Base-by-base conservation (phyloP, 805 yeast genomes). In the Candida montana region DNA sequence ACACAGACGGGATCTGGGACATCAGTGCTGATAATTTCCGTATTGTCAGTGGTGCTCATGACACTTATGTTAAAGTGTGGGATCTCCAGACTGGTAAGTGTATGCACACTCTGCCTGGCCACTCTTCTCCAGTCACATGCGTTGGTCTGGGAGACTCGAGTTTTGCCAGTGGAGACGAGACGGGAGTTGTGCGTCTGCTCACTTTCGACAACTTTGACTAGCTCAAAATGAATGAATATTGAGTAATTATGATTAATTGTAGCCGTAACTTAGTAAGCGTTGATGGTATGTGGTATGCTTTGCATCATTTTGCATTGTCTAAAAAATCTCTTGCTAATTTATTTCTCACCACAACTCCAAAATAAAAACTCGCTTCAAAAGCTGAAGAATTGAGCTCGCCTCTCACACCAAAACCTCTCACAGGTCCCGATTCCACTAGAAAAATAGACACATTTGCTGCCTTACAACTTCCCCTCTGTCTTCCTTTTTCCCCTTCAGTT, bases 1-100 rank as follows among this genome's bases (percentile, higher is more conserved):
- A 93, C 59, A 88, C 91, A 41, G 98, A 93, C 63, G 99, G 99
- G 18, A 96, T 93, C 16, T 91, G 98, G 97, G 88, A 91, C 33
- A 83, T 93, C 42, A 88, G 93, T 15, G 95, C 97, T 1, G 98
- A 93, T 66, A 89, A 90, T 31, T 93, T 93, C 71, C 75, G 99
- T 51, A 85, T 93, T 34, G 85, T 91, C 10, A 81, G 93, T 54
- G 98, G 98, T 2, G 90, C 96, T 1, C 97, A 93, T 58, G 99
- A 93, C 67, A 75, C 88, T 48, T 69, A 79, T 28, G 86, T 86
- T 47, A 91, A 84, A 61, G 85, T 93, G 7, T 93, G 99, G 99
- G 99, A 93, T 59, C 69, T 93, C 47, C 97, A 93, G 62, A 80
- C 82, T 51, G 98, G 99, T 17, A 82, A 83, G 57, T 89, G 98